A percentile compares a stretch with the other conserved stretches of the same genome.
Evolutionary conservation across 2,329 filamentous ascomycete species (phyloP).

Genomic region (Sclerotinia borealis): DNA sequence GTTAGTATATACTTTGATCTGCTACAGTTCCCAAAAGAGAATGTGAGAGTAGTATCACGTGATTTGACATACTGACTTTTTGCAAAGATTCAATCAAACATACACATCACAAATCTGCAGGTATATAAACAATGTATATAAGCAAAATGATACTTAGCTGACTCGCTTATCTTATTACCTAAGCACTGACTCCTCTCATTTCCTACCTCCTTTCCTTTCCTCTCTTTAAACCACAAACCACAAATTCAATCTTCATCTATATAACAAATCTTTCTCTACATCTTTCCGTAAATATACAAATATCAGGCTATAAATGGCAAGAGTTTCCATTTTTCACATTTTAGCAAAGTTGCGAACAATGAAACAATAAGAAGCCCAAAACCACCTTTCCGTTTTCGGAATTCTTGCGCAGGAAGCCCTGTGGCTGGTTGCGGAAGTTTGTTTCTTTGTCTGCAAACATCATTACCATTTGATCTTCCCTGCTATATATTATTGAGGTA

Average conservation of each 20-base stretch:
- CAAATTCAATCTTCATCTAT: neutral
- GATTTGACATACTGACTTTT: too few relatives aligned
- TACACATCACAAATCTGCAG: too few relatives aligned
- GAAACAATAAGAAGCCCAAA: neutral
- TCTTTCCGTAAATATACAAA: neutral
- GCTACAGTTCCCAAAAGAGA: too few relatives aligned
- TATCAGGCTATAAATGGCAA: rapidly evolving
- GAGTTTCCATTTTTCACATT: too few relatives aligned
- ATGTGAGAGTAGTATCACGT: too few relatives aligned
- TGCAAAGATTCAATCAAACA: too few relatives aligned
- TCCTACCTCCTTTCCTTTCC: neutral
- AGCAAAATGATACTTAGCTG: too few relatives aligned
- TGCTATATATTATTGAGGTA: neutral
- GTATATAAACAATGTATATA: too few relatives aligned
- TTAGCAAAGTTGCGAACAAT: constrained; percentile 6
- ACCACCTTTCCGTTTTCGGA: neutral
- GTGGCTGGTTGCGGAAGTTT: neutral
- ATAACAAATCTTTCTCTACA: neutral
- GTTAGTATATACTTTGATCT: too few relatives aligned
- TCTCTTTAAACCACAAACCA: neutral
- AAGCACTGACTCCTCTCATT: too few relatives aligned
- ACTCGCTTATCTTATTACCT: too few relatives aligned
- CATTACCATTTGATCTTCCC: too few relatives aligned
- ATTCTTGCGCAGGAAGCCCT: neutral
- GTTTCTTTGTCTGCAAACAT: constrained; percentile 1